Base-by-base conservation (phyloP, 805 yeast genomes). In the Yarrowia osloensis region DNA sequence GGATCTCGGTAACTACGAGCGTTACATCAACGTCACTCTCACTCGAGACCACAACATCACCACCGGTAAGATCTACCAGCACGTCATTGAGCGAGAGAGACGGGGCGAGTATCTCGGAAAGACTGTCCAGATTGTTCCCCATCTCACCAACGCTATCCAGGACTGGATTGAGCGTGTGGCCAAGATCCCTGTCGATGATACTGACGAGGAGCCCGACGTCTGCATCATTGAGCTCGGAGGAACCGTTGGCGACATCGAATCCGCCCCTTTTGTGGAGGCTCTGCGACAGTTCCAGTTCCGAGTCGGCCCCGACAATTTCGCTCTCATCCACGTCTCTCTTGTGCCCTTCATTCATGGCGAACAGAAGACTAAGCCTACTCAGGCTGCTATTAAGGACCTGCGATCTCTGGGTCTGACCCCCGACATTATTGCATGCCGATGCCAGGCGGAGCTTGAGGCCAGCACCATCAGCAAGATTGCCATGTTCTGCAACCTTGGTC, bases 41-140 rank as follows among this genome's bases (percentile, higher is more conserved):
- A 94, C 98, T 49, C 87, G 83, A 73, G 96, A 92, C 78, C 98
- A 95, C 82, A 95, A 95, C 81, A 92, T 95, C 78, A 95, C 99
- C 71, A 95, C 99, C 24, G 99, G 99, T 78, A 95, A 95, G 77
- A 91, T 95, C 72, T 95, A 95, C 81, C 89, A 93, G 65, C 89
- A 88, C 72, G 99, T 95, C 68, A 95, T 95, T 76, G 93, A 93
- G 77, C 88, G 85, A 74, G 99, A 94, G 72, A 88, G 99, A 81
- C 90, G 86, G 70, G 99, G 99, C 75, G 98, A 94, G 78, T 95
- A 95, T 75, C 83, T 95, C 75, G 99, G 99, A 74, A 95, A 95
- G 77, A 95, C 99, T n/a, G 99, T 95, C 61, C 99, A 95, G 81
- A 97, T 95, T 72, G 99, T 95, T 73, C 99, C 99, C 49, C 99